Evolutionary conservation across 805 yeast genomes (phyloP), one percentile per base, ranked within the genome.

Genomic region (Saccharomyces eubayanus): DNA sequence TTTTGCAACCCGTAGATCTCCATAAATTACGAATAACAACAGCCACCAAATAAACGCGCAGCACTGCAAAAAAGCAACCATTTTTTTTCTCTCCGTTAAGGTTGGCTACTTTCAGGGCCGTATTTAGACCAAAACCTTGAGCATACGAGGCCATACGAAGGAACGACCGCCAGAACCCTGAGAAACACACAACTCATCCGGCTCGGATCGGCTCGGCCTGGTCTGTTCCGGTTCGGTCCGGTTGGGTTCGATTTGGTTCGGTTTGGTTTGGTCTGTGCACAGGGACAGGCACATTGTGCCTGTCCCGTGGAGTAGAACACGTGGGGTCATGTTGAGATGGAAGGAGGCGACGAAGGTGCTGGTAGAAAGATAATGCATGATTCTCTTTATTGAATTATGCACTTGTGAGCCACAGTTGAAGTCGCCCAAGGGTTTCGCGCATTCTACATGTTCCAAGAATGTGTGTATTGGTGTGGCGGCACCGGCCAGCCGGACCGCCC

Each of bases 331-430:
- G 24, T 24, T 24, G 24, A 24, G 24, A 2, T 24, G 24, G 3
- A 2, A 5, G 55, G 50, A 47, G 16, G 49, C 20, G 46, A 52
- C 20, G 53, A 49, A n/a, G 12, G 36, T 12, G 27, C 12, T 11
- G 51, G 36, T 28, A 30, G 43, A n/a, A 41, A 46, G 12, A 41
- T 3, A 30, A 48, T 24, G 24, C 24, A 24, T 24, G 3, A 24
- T 24, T 24, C 24, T 24, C 24, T 24, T 24, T 24, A 24, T 2
- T 24, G 3, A 24, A 2, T 2, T 24, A 24, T 24, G 24, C 24
- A 2, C 24, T 24, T 24, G 24, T 3, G 24, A 24, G 24, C 24
- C 24, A 24, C 24, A 24, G 24, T 24, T 24, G 24, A 3, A 24
- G 24, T 24, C 24, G 24, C 24, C 3, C 24, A 24, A 3, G 3